These are phyloP conservation scores for Eucalyptus pauciflora DNA, from an alignment of 345 rosid species.

Conservation along the genomic window DNA sequence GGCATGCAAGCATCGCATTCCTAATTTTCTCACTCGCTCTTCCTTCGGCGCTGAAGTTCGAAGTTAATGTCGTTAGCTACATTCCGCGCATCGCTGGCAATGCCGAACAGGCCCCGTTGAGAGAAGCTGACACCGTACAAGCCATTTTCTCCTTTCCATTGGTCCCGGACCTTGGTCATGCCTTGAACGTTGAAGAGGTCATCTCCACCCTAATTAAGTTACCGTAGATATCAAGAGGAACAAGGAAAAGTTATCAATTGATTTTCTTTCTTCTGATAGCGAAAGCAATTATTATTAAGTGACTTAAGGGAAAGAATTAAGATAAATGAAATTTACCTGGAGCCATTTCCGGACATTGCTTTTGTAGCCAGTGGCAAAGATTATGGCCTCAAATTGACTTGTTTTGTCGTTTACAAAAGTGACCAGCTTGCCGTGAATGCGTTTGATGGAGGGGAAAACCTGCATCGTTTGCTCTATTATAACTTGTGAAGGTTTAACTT, in stretches of 20 bases:
- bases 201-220: constrained; percentile 2
- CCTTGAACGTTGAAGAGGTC: constrained; percentile 27
- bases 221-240: background rate
- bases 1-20: background rate
- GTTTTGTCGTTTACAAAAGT: constrained; percentile 11
- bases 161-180: constrained; percentile 18
- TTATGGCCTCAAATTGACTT: constrained; percentile 18
- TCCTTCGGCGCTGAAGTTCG: background rate
- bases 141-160: constrained; percentile 49
- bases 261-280: background rate
- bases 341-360: constrained; percentile 47
- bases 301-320: background rate
- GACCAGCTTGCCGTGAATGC: constrained; percentile 9
- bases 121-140: constrained; percentile 42
- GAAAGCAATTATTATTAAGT: background rate
- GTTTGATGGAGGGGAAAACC: constrained; percentile 19
- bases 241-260: background rate
- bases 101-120: constrained; percentile 30
- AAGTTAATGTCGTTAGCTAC: constrained; percentile 21
- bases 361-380: constrained; percentile 55
- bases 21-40: background rate
- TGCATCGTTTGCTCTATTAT: background rate
- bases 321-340: constrained; percentile 5
- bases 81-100: constrained; percentile 26
- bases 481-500: background rate